Base-by-base conservation (phyloP, 1,284 basidiomycete genomes). In the Termitomyces sp. region DNA sequence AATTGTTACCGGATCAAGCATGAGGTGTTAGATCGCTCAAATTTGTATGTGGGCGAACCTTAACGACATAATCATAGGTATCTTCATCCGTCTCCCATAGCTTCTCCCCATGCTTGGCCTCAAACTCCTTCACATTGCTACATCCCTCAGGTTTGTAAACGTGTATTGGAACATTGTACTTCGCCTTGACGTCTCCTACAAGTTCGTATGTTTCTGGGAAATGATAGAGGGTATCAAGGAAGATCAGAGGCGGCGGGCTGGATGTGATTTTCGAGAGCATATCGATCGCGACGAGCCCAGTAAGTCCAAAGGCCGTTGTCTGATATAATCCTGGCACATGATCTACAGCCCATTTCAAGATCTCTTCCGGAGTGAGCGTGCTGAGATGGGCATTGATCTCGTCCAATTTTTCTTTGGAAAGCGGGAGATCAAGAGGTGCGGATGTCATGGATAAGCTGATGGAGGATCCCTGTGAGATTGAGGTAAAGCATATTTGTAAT, bases 191-290 rank as follows among this genome's bases (percentile, higher is more conserved):
- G 34, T 86, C 84, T 53, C 88, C 81, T 2, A 95, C 89, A 42
- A 99, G 83, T 59, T 88, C 84, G 62, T 96, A 84, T 5, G 96
- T 99, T 74, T 98, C 93, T 2, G 81, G 77, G 72, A 99, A 98
- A 76, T 99, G 97, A 70, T 98, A 95, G 9, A 99, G 80, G 0
- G 96, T 98, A 75, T 99, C 96, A 68, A 97, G 74, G 75, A 98
- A 97, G 72, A 97, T 94, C 17, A 90, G 77, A 1, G 87, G 84
- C 1, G 89, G 89, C 0, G 83, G 80, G 3, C 72, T 68, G 24
- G 74, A 60, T 7, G 82, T 80, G 58, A 95, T 77, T 69, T 91
- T 91, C 42, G 89, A 88, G 52, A 97, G 81, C 92, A 98, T 96
- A 70, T 95, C 92, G 53, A 92, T 83, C 10, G 92, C 88, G 52